Evolutionary conservation across 441 rosid genomes (phyloP), one percentile per base, ranked within the genome.

Genomic region (Francoa sonchifolia): DNA sequence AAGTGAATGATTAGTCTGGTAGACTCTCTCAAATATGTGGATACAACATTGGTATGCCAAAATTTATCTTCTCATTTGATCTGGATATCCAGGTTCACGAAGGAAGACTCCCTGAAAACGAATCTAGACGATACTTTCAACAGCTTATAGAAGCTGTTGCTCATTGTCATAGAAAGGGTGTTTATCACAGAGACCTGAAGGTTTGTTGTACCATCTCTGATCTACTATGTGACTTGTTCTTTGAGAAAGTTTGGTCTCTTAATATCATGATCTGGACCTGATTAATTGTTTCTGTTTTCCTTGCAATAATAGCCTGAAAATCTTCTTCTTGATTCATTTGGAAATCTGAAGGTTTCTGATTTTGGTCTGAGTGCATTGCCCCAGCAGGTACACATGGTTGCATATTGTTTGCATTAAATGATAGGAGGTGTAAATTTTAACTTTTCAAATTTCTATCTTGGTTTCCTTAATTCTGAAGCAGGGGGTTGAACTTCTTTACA

Each of bases 311-410:
- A 90, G 98, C 96, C 99, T 43, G 96, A 90, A 70, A 90, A 90
- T 59, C 90, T 85, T 52, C 75, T 90, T 35, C 85, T 90, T 13
- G 99, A 90, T 62, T 19, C 63, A 20, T 50, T 43, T 42, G 95
- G 90, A 40, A 76, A 80, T 47, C 57, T 90, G 61, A 90, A 85
- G 74, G 85, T 90, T 39, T 85, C 95, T 33, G 99, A 90, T 68
- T 90, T 90, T 48, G 99, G 99, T 21, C 56, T 90, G 56, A 82
- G 99, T 59, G 99, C 99, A 21, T 66, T 85, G 66, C 87, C 85
- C 30, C 75, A 69, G 47, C 62, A 74, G 58, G 99, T 82, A 71
- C 74, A 77, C 27, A 50, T 32, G 29, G 26, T 39, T 29, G n/a
- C 39, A 35, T 41, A 21, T 21, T 21, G 3, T 39, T 44, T 22